phyloP scores from a whole-genome alignment of 2,329 filamentous ascomycete species.

The Aplosporella prunicola region DNA sequence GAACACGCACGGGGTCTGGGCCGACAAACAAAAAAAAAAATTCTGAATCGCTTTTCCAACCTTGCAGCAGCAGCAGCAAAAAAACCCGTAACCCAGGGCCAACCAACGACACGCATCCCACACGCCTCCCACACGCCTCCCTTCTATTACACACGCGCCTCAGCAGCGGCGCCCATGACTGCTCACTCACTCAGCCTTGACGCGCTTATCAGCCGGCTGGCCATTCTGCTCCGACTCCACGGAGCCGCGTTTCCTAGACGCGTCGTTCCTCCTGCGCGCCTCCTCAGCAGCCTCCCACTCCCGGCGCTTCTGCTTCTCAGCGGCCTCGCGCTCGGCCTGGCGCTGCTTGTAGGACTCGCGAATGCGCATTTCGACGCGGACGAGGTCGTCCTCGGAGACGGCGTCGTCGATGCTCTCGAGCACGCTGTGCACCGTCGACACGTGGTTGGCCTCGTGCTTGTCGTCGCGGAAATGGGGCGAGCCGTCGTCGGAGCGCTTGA shows the following conservation, averaged over 20 bases:
- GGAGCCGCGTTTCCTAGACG: not conserved
- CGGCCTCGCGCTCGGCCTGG: conserved; percentile 24
- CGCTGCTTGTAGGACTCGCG: conserved; percentile 70
- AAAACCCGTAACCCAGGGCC: no score
- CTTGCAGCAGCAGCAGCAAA: no score
- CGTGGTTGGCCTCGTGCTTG: conserved; percentile 85
- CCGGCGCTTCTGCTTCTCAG: conserved; percentile 12
- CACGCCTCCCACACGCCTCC: no score
- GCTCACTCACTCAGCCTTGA: conserved; percentile 5
- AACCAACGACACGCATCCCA: no score
- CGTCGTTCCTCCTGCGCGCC: conserved; percentile 12
- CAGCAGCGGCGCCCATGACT: not conserved
- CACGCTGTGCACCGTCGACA: conserved; percentile 73
- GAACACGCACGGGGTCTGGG: no score
- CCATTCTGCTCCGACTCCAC: conserved; percentile 1
- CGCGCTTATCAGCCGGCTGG: conserved; percentile 7
- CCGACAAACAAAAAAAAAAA: no score
- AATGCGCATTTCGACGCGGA: conserved; percentile 59
- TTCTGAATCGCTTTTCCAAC: not conserved
- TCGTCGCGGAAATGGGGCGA: conserved; percentile 80
- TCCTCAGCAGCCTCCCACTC: conserved; percentile 12
- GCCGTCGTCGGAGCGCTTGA: conserved; percentile 42
- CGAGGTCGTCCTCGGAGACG: conserved; percentile 73
- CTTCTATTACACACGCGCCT: not conserved
- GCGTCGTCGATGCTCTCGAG: conserved; percentile 81